Percentiles rank a stretch among this genome's conserved stretches.
Evolutionary conservation across 257 asterid genomes (phyloP).

Genomic region (Solanum infundibuliforme): DNA sequence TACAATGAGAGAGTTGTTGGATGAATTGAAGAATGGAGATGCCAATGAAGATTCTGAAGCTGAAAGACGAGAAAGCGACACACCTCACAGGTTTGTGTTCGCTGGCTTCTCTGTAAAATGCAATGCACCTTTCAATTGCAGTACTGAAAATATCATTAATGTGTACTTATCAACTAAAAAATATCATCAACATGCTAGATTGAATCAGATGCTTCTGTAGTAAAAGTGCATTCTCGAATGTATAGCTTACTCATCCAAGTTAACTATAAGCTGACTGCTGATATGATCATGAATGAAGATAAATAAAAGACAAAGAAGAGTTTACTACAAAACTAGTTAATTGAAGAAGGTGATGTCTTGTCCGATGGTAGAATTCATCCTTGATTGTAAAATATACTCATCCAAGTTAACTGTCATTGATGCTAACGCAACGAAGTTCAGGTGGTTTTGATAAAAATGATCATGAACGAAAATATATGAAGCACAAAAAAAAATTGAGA

Average conservation of each 20-base stretch:
- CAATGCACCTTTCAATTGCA: neutral
- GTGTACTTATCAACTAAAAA: neutral
- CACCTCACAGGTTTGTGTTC: conserved; percentile 57
- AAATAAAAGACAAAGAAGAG: neutral
- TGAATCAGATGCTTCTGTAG: neutral
- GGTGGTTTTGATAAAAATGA: neutral
- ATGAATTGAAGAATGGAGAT: conserved; percentile 79
- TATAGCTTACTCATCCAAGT: neutral
- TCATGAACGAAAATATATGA: neutral
- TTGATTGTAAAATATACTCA: neutral
- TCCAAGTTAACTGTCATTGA: neutral
- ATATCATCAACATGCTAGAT: neutral
- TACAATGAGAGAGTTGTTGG: conserved; percentile 90
- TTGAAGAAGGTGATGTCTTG: neutral
- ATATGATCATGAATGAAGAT: neutral
- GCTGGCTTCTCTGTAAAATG: neutral
- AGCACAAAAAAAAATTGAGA: neutral
- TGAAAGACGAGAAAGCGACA: conserved; percentile 35
- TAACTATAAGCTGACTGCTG: neutral
- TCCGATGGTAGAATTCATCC: neutral
- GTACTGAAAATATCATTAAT: neutral
- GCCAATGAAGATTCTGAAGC: conserved; percentile 21
- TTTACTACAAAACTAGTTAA: neutral
- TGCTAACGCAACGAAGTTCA: neutral
- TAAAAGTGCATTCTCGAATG: neutral